A percentile compares a stretch with the other conserved stretches of the same genome.
Evolutionary conservation across 2,329 filamentous ascomycete species (phyloP).

Genomic region (Rutstroemia sp.): DNA sequence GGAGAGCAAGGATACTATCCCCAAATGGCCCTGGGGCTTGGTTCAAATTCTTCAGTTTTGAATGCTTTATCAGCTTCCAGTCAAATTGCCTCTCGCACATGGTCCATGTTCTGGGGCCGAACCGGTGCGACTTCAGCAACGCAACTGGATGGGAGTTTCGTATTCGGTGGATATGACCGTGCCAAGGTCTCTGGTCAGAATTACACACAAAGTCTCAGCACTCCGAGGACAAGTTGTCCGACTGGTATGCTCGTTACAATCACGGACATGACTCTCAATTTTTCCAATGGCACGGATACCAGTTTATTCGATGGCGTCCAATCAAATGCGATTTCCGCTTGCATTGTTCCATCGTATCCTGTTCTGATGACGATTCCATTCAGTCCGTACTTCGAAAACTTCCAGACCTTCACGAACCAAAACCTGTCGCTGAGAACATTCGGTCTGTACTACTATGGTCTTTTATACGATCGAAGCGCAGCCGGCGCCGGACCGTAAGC

Average conservation of each 20-base stretch:
- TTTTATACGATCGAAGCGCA: neutral
- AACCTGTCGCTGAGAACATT: neutral
- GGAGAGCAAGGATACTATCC: slow-evolving; percentile 6
- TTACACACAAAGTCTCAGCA: neutral
- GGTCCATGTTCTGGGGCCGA: slow-evolving; percentile 4
- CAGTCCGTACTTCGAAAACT: neutral
- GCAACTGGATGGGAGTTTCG: neutral
- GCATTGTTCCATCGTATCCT: neutral
- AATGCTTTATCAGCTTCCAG: neutral
- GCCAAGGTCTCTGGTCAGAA: neutral
- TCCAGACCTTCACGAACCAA: neutral
- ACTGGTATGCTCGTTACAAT: slow-evolving; percentile 4
- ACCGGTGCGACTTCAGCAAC: neutral
- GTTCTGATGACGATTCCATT: neutral
- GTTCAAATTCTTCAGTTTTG: neutral
- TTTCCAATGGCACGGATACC: slow-evolving; percentile 2
- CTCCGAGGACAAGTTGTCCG: neutral
- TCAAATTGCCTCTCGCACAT: neutral
- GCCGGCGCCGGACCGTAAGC: neutral
- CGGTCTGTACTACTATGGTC: neutral
- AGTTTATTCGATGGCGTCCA: neutral
- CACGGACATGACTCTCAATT: slow-evolving; percentile 3
- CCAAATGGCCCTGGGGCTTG: slow-evolving; percentile 3
- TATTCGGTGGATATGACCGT: neutral
- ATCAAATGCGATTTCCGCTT: neutral